phyloP scores from a whole-genome alignment of 2,329 filamentous ascomycete genomes.

The Colletotrichum sidae region DNA sequence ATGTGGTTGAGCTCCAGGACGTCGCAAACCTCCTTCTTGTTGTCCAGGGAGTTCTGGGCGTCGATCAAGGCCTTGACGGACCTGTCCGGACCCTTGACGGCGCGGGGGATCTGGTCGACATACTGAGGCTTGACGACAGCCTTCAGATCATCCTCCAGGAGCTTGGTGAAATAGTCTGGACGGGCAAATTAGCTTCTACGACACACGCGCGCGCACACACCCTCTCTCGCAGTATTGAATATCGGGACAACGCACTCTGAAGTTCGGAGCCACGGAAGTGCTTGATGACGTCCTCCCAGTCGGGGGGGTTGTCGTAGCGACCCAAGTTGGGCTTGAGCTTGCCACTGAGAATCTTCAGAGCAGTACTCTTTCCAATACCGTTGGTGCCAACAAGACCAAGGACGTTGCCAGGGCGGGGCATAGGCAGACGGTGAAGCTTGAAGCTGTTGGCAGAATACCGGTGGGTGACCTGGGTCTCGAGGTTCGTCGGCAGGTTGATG shows the following conservation, averaged over 20 bases:
- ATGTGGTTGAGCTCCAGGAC: slow-evolving; percentile 90
- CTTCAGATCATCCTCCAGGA: slow-evolving; percentile 96
- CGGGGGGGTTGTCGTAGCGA: slow-evolving; percentile 93
- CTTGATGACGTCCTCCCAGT: slow-evolving; percentile 99
- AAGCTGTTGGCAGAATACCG: slow-evolving; percentile 99
- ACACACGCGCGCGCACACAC: too few species aligned
- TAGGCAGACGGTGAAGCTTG: slow-evolving; percentile 97
- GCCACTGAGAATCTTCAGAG: slow-evolving; percentile 96
- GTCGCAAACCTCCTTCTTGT: slow-evolving; percentile 84
- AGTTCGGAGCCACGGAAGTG: slow-evolving; percentile 98
- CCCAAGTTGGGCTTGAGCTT: slow-evolving; percentile 99
- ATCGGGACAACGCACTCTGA: slow-evolving; percentile 75
- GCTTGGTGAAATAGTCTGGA: slow-evolving; percentile 95
- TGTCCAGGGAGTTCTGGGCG: slow-evolving; percentile 79
- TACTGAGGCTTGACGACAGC: slow-evolving; percentile 99
- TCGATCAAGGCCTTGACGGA: slow-evolving; percentile 83
- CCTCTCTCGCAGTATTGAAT: too few species aligned
- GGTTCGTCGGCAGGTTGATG: slow-evolving; percentile 99
- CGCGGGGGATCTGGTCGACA: slow-evolving; percentile 96
- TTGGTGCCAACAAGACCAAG: slow-evolving; percentile 97
- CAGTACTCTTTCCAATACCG: slow-evolving; percentile 99
- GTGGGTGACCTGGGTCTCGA: slow-evolving; percentile 97
- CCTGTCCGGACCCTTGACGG: slow-evolving; percentile 85
- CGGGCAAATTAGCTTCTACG: slow-evolving; percentile 25
- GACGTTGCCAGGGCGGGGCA: slow-evolving; percentile 94